Evolutionary conservation across 2,329 filamentous ascomycete genomes (phyloP).

Genomic region (Fusarium tuaranense): DNA sequence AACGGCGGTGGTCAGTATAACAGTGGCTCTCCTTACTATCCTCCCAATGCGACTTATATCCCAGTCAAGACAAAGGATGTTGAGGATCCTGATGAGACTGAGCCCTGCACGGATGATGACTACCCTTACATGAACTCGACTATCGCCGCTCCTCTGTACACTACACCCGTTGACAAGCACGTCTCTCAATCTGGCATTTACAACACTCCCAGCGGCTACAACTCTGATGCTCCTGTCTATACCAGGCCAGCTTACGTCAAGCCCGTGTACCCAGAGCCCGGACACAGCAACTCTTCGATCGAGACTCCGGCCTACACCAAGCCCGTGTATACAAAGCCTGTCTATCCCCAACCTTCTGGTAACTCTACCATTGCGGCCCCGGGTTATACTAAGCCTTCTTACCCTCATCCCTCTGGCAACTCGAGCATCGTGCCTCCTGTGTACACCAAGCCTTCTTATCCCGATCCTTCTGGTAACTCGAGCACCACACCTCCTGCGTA

Average conservation of each 20-base stretch:
- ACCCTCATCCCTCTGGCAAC: not conserved
- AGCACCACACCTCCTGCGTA: not conserved
- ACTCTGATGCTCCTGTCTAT: constrained; percentile 13
- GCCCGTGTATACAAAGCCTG: constrained; percentile 23
- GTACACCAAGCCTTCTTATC: not conserved
- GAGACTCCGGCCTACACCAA: constrained; percentile 19
- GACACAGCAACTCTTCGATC: constrained; percentile 24
- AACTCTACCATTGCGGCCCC: constrained; percentile 14
- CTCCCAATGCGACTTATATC: constrained; percentile 24
- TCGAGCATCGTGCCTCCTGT: not conserved
- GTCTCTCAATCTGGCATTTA: constrained; percentile 16
- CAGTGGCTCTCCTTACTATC: constrained; percentile 12
- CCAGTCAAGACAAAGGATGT: constrained; percentile 8
- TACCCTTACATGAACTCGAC: constrained; percentile 36
- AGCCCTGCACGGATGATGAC: constrained; percentile 5
- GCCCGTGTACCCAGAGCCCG: constrained; percentile 23
- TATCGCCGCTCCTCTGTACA: constrained; percentile 12
- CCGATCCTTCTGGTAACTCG: not conserved
- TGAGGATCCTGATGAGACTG: constrained; percentile 8
- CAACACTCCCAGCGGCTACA: constrained; percentile 14
- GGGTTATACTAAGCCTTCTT: constrained; percentile 7
- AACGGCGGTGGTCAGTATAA: constrained; percentile 11
- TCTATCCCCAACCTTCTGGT: constrained; percentile 7
- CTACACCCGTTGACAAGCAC: constrained; percentile 14
- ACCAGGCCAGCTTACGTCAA: constrained; percentile 18